A percentile compares a stretch with the other conserved stretches of the same genome.
These are phyloP conservation scores for Chenopodium formosanum DNA, from an alignment of 148 eudicot species.

Conservation along the genomic window DNA sequence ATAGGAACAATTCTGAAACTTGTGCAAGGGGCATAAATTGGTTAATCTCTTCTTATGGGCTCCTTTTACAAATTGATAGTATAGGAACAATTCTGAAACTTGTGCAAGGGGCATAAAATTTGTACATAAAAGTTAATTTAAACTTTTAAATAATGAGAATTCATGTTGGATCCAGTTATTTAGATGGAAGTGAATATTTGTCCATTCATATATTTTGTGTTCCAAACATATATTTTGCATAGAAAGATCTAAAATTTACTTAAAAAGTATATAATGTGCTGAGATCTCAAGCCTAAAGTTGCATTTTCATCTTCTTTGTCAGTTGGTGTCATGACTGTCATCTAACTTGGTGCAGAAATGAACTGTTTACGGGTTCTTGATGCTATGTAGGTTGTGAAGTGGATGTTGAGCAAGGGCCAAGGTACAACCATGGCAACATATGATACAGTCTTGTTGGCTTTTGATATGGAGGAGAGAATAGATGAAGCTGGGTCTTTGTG, in stretches of 20 bases:
- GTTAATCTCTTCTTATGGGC: neutral
- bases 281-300: neutral
- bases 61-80: no score
- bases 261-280: neutral
- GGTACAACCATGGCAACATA: conserved; percentile 93
- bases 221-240: neutral
- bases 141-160: no score
- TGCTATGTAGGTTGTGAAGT: conserved; percentile 69
- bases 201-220: neutral
- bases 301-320: neutral
- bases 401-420: conserved; percentile 99
- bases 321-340: neutral
- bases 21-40: neutral
- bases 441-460: conserved; percentile 70
- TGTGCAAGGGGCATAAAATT: neutral
- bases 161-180: neutral
- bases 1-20: no score
- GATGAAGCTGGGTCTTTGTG: conserved; percentile 91
- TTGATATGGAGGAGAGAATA: conserved; percentile 63
- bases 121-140: neutral
- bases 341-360: neutral
- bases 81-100: no score
- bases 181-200: neutral
- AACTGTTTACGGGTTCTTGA: conserved; percentile 4
- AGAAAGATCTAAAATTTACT: neutral